Evolutionary conservation across 768 basidiomycete genomes (phyloP).

Genomic region (Macrolepiota dolichaula): DNA sequence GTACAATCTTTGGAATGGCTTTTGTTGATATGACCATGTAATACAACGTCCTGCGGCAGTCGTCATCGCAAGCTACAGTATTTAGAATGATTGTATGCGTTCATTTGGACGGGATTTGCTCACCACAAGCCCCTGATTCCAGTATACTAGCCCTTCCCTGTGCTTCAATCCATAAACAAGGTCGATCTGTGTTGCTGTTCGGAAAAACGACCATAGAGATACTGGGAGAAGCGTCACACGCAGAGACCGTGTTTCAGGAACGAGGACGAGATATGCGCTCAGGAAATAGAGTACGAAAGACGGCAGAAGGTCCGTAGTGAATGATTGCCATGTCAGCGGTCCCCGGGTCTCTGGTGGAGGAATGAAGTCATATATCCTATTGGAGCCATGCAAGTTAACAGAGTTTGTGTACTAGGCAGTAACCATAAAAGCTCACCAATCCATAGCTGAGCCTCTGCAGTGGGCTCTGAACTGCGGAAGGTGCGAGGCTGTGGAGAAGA

Average conservation of each 20-base stretch:
- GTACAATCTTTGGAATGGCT: constrained; percentile 27
- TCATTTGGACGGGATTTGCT: constrained; percentile 15
- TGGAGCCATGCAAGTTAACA: neutral
- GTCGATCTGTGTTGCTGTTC: constrained; percentile 41
- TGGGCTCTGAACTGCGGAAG: neutral
- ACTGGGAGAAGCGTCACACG: constrained; percentile 48
- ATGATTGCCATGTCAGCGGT: constrained; percentile 30
- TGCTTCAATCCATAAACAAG: constrained; percentile 29
- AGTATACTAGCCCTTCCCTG: constrained; percentile 31
- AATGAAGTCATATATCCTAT: constrained; percentile 24
- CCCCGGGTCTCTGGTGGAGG: constrained; percentile 28
- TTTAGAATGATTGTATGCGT: neutral
- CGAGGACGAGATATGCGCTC: constrained; percentile 50
- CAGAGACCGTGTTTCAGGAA: constrained; percentile 38
- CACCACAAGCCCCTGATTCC: constrained; percentile 46
- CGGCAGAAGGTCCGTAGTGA: constrained; percentile 36
- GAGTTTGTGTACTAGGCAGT: constrained; percentile 7
- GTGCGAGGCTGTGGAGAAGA: neutral
- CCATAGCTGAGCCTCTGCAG: neutral
- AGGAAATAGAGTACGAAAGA: constrained; percentile 43
- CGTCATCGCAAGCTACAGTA: constrained; percentile 30
- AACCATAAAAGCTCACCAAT: neutral
- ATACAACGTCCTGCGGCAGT: constrained; percentile 33
- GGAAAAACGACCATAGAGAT: constrained; percentile 40
- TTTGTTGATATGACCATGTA: constrained; percentile 35